Conservation (phyloP, 441 rosid genomes). For the Corymbia citriodora region DNA sequence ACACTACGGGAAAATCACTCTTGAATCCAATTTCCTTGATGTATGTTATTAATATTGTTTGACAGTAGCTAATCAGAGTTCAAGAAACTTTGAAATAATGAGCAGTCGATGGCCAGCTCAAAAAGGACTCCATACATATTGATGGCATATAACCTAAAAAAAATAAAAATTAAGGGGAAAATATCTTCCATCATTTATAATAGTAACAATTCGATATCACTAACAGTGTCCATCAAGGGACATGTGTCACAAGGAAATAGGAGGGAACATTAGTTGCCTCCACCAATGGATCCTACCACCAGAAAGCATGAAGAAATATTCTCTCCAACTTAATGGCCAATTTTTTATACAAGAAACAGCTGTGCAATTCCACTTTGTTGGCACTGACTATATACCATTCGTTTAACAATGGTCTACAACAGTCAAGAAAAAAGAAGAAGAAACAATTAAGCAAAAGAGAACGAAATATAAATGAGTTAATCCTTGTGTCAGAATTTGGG, state of each 20-base stretch:
- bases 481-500: background rate
- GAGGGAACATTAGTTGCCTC: background rate
- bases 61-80: background rate
- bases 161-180: background rate
- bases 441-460: background rate
- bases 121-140: background rate
- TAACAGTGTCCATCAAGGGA: background rate
- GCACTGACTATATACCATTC: background rate
- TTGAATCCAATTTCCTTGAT: background rate
- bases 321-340: background rate
- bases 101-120: background rate
- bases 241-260: background rate
- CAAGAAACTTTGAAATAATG: background rate
- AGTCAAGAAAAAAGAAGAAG: background rate
- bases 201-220: background rate
- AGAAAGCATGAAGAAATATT: background rate
- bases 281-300: constrained; percentile 1
- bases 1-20: background rate
- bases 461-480: background rate
- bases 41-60: background rate
- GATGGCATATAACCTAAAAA: background rate
- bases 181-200: background rate
- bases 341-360: background rate
- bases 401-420: background rate
- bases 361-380: background rate